Base-by-base conservation (phyloP, 352 stramenopile genomes). In the Phytophthora multivora region DNA sequence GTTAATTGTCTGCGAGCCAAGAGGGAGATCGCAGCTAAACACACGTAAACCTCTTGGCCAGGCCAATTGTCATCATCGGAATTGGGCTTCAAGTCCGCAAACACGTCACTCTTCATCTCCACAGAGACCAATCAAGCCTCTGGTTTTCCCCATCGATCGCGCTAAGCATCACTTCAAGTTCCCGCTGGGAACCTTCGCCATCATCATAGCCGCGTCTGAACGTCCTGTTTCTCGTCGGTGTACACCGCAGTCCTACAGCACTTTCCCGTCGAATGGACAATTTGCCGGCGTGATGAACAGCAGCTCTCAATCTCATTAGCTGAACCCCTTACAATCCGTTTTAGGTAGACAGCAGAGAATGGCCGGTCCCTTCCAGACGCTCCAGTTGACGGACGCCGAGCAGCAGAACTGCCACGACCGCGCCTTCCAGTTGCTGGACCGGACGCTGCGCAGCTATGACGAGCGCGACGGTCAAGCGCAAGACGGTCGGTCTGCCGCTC, bases 401-500 rank as follows among this genome's bases (percentile, higher is more conserved):
- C 21, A 55, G 25, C 50, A 63, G 41, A 28, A 59, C 4, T 71
- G 57, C 36, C 59, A 68, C 15, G 63, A 68, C 15, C 62, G 53
- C 26, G 28, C 43, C 13, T 60, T 60, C 35, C 54, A 53, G 23
- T 36, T 74, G 6, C 54, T 74, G 2, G 61, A 74, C 47, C 60
- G 66, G 36, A 74, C 66, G 13, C 43, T 74, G 19, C 66, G 60
- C 49, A 62, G 40, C 28, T 74, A 74, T 26, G 66, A 74, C 39
- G 59, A 74, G 10, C 57, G 63, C 8, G 63, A 67, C 21, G 45
- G 47, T 12, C 54, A 65, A 18, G 13, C 30, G 1, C 16, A 55
- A 19, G 53, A 59, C 21, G 50, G 45, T 35, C 63, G 31, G 3
- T 4, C 57, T 15, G 39, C 38, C 3, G 13, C 47, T 26, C 49